Evolutionary conservation across 352 stramenopile genomes (phyloP).

Genomic region (Phytophthora tentaculata): DNA sequence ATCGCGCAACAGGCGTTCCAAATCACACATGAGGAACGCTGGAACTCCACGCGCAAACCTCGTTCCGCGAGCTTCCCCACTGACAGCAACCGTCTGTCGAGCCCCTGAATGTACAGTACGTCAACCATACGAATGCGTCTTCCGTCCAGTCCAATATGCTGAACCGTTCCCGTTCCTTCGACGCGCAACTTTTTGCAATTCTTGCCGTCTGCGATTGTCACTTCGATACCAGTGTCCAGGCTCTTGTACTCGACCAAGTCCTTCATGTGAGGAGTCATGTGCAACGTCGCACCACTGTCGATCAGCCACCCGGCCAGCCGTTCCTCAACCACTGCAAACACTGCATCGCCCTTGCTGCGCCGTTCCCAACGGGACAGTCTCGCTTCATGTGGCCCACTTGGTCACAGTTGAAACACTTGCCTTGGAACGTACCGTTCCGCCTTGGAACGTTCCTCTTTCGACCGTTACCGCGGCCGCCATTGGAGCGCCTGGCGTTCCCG

Average conservation of each 20-base stretch:
- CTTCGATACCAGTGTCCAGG: conserved; percentile 3
- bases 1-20: conserved; percentile 13
- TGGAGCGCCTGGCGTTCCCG: neutral
- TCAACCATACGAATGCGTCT: conserved; percentile 15
- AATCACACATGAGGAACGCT: conserved; percentile 13
- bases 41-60: neutral
- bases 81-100: conserved; percentile 24
- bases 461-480: conserved; percentile 5
- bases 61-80: conserved; percentile 15
- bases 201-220: conserved; percentile 26
- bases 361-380: neutral
- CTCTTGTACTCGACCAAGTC: conserved; percentile 13
- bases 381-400: neutral
- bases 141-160: neutral
- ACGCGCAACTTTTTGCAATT: conserved; percentile 16
- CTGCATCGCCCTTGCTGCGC: neutral
- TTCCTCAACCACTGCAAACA: neutral
- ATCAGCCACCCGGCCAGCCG: neutral
- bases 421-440: too few relatives aligned
- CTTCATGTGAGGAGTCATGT: conserved; percentile 28
- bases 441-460: neutral
- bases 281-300: conserved; percentile 7
- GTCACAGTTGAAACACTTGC: neutral
- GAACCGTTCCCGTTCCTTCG: conserved; percentile 1
- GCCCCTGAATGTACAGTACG: conserved; percentile 16